phyloP scores from a whole-genome alignment of 352 stramenopile species.

The Phytophthora tentaculata region DNA sequence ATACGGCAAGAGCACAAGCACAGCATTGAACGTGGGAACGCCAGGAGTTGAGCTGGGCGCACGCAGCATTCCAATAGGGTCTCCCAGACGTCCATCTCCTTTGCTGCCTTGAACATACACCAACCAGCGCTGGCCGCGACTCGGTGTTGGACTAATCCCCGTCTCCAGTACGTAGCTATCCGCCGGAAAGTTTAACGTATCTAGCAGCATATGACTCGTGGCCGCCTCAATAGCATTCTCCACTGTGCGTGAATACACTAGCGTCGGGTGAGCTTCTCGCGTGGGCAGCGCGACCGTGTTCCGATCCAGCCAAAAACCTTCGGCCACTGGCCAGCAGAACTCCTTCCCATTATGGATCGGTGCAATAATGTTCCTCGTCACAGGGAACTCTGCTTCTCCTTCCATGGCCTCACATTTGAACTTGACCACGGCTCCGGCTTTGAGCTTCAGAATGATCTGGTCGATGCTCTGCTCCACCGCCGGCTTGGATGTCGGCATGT shows the following conservation, averaged over 20 bases:
- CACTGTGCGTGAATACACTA: conserved; percentile 73
- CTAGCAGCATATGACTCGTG: conserved; percentile 88
- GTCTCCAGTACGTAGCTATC: conserved; percentile 81
- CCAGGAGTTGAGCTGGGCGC: conserved; percentile 30
- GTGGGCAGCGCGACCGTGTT: conserved; percentile 78
- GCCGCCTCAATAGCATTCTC: conserved; percentile 83
- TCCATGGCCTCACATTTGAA: conserved; percentile 73
- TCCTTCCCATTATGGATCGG: conserved; percentile 80
- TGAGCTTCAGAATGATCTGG: conserved; percentile 85
- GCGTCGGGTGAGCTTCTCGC: conserved; percentile 76
- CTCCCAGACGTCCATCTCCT: conserved; percentile 78
- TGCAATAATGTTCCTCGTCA: conserved; percentile 72
- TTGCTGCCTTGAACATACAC: conserved; percentile 86
- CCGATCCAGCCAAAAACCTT: conserved; percentile 87
- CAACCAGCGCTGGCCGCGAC: conserved; percentile 80
- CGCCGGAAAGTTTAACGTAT: conserved; percentile 88
- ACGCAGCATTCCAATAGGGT: conserved; percentile 84
- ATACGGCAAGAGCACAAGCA: conserved; percentile 90
- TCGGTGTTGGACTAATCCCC: conserved; percentile 58
- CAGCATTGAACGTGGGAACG: conserved; percentile 42
- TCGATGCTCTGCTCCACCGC: conserved; percentile 87
- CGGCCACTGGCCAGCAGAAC: conserved; percentile 83
- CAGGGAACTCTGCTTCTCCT: conserved; percentile 51
- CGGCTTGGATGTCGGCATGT: conserved; percentile 81
- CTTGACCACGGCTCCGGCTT: conserved; percentile 83